Percentiles rank a stretch among this genome's conserved stretches.
Evolutionary conservation across 202 grass and related monocot species (phyloP).

Genomic region (Setaria viridis): DNA sequence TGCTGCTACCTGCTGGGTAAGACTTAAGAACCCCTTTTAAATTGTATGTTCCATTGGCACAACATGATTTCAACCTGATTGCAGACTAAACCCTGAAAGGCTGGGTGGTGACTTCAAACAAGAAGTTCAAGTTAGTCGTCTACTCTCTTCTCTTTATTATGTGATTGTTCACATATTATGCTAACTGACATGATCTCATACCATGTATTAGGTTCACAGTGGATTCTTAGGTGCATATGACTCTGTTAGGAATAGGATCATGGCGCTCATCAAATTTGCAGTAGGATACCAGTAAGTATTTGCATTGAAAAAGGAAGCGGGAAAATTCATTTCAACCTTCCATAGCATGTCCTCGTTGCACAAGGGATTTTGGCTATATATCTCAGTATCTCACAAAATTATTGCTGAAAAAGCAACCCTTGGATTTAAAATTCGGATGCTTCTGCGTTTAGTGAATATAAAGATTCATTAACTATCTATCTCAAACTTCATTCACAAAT

Average conservation of each 20-base stretch:
- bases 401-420: slow-evolving; percentile 14
- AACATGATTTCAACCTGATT: slow-evolving; percentile 48
- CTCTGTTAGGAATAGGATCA: slow-evolving; percentile 87
- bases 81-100: slow-evolving; percentile 91
- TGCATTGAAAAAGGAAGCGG: slow-evolving; percentile 7
- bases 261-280: slow-evolving; percentile 63
- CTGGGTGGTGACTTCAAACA: slow-evolving; percentile 82
- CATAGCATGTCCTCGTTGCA: slow-evolving; percentile 3
- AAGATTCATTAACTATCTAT: slow-evolving; percentile 20
- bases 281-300: slow-evolving; percentile 72
- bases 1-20: slow-evolving; percentile 88
- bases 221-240: slow-evolving; percentile 97
- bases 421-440: background rate
- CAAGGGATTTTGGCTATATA: slow-evolving; percentile 7
- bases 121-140: slow-evolving; percentile 88
- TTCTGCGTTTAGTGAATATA: background rate
- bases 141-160: slow-evolving; percentile 38
- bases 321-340: background rate
- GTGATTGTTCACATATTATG: slow-evolving; percentile 15
- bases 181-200: slow-evolving; percentile 39
- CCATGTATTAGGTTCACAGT: slow-evolving; percentile 83
- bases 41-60: slow-evolving; percentile 33
- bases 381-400: slow-evolving; percentile 4
- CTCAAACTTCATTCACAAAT: slow-evolving; percentile 11
- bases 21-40: slow-evolving; percentile 19